phyloP scores from a whole-genome alignment of 768 basidiomycete species.

The Amanita phalloides region DNA sequence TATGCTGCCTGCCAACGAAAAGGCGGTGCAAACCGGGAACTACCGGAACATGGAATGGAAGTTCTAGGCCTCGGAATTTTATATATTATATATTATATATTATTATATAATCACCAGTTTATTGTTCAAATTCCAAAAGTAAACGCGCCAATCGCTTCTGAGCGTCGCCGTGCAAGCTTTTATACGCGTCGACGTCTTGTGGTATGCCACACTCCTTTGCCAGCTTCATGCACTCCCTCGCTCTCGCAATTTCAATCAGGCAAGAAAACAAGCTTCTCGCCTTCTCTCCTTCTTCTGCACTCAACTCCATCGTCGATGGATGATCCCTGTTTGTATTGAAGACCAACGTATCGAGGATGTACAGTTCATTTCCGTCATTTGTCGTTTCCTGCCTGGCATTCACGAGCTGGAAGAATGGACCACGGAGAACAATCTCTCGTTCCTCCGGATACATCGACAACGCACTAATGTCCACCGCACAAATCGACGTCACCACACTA shows the following conservation, averaged over 20 bases:
- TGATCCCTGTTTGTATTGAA: constrained; percentile 14
- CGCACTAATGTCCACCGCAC: constrained; percentile 13
- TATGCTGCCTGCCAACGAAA: too few relatives aligned
- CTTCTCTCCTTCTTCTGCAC: constrained; percentile 8
- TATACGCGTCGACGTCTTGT: constrained; percentile 10
- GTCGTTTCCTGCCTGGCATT: constrained; percentile 9
- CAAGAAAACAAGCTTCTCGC: constrained; percentile 10
- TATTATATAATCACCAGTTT: too few relatives aligned
- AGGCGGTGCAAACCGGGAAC: too few relatives aligned
- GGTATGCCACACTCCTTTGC: constrained; percentile 9
- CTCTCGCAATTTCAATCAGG: constrained; percentile 8
- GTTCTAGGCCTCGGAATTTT: too few relatives aligned
- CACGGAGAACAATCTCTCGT: constrained; percentile 13
- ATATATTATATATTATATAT: too few relatives aligned
- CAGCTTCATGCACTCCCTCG: constrained; percentile 11
- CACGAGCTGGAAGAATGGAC: constrained; percentile 15
- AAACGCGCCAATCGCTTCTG: constrained; percentile 1
- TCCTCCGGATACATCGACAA: constrained; percentile 13
- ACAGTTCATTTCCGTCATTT: constrained; percentile 2
- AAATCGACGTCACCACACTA: constrained; percentile 13
- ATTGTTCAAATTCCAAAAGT: too few relatives aligned
- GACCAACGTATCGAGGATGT: constrained; percentile 13
- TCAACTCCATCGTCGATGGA: constrained; percentile 15
- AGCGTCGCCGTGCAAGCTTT: constrained; percentile 5
- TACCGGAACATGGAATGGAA: too few relatives aligned